Percentiles rank a stretch among this genome's conserved stretches.
These are phyloP conservation scores for Hanseniaspora occidentalis DNA, from an alignment of 805 yeast species.

Conservation along the genomic window DNA sequence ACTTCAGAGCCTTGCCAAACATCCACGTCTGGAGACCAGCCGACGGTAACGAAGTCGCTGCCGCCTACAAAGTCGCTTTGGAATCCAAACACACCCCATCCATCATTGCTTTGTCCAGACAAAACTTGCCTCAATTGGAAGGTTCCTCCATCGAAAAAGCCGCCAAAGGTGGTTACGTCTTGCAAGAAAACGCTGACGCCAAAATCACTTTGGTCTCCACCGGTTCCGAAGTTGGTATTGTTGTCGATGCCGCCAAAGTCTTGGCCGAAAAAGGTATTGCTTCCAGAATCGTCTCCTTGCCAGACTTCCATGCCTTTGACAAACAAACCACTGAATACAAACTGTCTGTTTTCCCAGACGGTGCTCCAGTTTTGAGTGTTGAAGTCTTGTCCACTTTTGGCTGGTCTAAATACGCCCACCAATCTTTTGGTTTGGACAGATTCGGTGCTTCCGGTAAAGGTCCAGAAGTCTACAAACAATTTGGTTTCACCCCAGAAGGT, in stretches of 20 bases:
- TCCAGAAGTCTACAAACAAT: constrained; percentile 64
- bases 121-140: constrained; percentile 83
- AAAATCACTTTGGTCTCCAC: constrained; percentile 74
- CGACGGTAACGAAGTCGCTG: constrained; percentile 81
- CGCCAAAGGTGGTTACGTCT: constrained; percentile 84
- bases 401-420: constrained; percentile 93
- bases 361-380: constrained; percentile 82
- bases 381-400: constrained; percentile 89
- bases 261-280: constrained; percentile 55
- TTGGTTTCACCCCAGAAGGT: constrained; percentile 89
- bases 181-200: constrained; percentile 38
- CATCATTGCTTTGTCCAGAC: constrained; percentile 70
- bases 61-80: constrained; percentile 62
- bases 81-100: constrained; percentile 55
- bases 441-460: constrained; percentile 96
- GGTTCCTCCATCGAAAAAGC: constrained; percentile 91
- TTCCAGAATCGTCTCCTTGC: constrained; percentile 80
- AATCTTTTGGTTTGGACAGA: constrained; percentile 88
- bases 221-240: constrained; percentile 82
- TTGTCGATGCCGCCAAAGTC: constrained; percentile 71
- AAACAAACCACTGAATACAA: constrained; percentile 68
- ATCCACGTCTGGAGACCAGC: constrained; percentile 85
- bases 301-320: constrained; percentile 87
- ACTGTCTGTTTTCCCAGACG: constrained; percentile 85
- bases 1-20: constrained; percentile 77